Evolutionary conservation across 177 flowering plant genomes (phyloP), one percentile per base, ranked within the genome.

Genomic region (Vitis hybrid): DNA sequence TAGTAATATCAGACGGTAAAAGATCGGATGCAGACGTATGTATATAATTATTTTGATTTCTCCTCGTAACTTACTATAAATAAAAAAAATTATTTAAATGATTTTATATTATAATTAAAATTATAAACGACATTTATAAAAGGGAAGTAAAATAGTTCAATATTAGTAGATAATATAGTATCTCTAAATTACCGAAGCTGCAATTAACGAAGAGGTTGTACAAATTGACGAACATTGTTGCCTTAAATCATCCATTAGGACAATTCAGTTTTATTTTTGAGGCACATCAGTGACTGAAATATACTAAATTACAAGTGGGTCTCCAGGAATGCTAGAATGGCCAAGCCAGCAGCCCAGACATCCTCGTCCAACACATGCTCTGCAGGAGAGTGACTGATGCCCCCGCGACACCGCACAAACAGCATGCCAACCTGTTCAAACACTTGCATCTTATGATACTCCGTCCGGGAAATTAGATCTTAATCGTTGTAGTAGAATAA

Each of bases 361-460:
- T 96, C 98, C 59, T 96, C 95, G 24, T 92, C 92, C 72, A 85
- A 70, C 35, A 92, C 98, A 83, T 88, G 86, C 77, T 96, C 98
- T 40, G 66, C 90, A 6, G 99, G 98, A 21, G 99, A 93, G 74
- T 96, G 99, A 76, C 99, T 96, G 51, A 96, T 64, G 49, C 99
- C 99, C 67, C 94, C 97, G 7, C 94, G 94, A 56, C 99, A 96
- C 2, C 99, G 93, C n/a, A 93, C 98, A 80, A 93, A 93, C 54
- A 96, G 78, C 99, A 96, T 96, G 11, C 91, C 97, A 32, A 92
- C 92, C 97, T 94, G 82, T 73, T 64, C 52, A 52, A 52, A 40
- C 2, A 69, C 52, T 65, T 57, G 64, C 60, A 75, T 9, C 60
- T 40, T 56, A 65, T 73, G 55, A n/a, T 52, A 13, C 1, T 13